Percentiles rank a stretch among this genome's conserved stretches.
Evolutionary conservation across 345 rosid species (phyloP).

Genomic region (Lepidium aucheri): DNA sequence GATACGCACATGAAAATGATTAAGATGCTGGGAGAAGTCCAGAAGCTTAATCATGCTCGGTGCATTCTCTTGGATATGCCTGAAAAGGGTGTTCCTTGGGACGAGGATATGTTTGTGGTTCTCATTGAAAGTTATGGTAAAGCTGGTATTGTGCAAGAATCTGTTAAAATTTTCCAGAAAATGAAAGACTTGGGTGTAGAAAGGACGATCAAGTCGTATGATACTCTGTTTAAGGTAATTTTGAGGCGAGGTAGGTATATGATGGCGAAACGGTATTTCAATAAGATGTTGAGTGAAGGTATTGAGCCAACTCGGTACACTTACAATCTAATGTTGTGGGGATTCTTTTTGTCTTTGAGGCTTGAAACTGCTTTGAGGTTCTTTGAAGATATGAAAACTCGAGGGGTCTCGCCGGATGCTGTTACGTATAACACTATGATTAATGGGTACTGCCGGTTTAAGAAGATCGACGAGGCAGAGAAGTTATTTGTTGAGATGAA

Average conservation of each 20-base stretch:
- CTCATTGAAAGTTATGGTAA: slow-evolving; percentile 75
- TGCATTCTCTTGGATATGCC: slow-evolving; percentile 89
- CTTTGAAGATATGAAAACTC: slow-evolving; percentile 67
- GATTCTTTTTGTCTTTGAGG: slow-evolving; percentile 71
- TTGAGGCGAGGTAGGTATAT: slow-evolving; percentile 72
- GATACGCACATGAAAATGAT: slow-evolving; percentile 71
- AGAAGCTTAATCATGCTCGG: slow-evolving; percentile 76
- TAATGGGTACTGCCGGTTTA: slow-evolving; percentile 59
- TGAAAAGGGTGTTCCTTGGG: slow-evolving; percentile 69
- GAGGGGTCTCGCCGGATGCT: slow-evolving; percentile 55
- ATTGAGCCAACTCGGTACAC: slow-evolving; percentile 69
- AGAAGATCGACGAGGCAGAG: slow-evolving; percentile 77
- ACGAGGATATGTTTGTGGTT: slow-evolving; percentile 66
- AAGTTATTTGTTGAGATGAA: slow-evolving; percentile 84
- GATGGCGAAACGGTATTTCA: slow-evolving; percentile 90
- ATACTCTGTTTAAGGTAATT: slow-evolving; percentile 68
- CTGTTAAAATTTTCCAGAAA: slow-evolving; percentile 64
- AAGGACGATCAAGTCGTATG: slow-evolving; percentile 67
- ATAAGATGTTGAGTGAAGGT: slow-evolving; percentile 70
- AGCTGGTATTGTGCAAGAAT: slow-evolving; percentile 82
- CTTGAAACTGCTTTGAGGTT: slow-evolving; percentile 62
- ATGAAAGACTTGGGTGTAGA: slow-evolving; percentile 76
- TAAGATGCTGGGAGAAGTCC: slow-evolving; percentile 60
- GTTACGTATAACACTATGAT: slow-evolving; percentile 79
- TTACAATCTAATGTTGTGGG: slow-evolving; percentile 81